Percentiles rank a stretch among this genome's conserved stretches.
phyloP scores from a whole-genome alignment of 306 rosid genomes.

The Vigna radiata region DNA sequence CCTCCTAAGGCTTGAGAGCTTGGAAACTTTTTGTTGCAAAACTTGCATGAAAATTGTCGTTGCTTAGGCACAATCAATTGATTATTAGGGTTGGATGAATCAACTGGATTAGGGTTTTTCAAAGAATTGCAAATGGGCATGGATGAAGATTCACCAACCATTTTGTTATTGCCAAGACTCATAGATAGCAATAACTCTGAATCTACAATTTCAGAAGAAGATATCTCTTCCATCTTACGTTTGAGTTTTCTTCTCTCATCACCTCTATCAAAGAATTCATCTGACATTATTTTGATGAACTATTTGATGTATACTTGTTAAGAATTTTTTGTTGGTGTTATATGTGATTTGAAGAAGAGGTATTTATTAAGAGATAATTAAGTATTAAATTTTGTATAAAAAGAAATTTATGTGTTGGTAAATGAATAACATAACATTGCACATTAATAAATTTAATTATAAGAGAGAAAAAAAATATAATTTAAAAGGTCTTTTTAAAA shows the following conservation, averaged over 20 bases:
- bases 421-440: neutral
- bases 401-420: neutral
- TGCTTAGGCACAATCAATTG: neutral
- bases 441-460: neutral
- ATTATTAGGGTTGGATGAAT: neutral
- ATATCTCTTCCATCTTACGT: neutral
- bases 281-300: conserved; percentile 8
- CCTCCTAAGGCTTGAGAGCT: conserved; percentile 71
- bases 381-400: neutral
- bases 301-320: neutral
- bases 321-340: neutral
- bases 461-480: neutral
- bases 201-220: neutral
- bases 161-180: neutral
- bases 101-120: neutral
- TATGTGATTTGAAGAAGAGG: neutral
- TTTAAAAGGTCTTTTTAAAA: neutral
- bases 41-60: conserved; percentile 25
- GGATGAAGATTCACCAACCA: neutral
- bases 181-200: neutral
- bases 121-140: neutral
- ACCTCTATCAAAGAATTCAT: neutral
- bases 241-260: neutral
- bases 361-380: conserved; percentile 10
- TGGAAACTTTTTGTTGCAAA: conserved; percentile 42